These are phyloP conservation scores for Nakaseomyces nivariensis DNA, from an alignment of 1,139 yeast genomes.

Conservation along the genomic window DNA sequence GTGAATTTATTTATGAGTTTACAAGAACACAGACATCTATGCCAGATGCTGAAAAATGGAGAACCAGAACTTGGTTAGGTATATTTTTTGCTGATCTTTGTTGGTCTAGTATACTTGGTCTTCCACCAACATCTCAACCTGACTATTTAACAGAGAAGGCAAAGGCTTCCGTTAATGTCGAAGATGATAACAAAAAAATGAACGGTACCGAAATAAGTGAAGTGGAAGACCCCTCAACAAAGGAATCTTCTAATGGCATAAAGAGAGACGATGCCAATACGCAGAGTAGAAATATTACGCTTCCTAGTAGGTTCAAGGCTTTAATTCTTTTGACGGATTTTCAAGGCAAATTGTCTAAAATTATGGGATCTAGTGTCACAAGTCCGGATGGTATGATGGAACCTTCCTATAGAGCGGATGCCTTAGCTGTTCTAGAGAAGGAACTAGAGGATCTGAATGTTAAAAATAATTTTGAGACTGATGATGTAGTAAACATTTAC, in stretches of 20 bases:
- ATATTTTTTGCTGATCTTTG: slow-evolving; percentile 82
- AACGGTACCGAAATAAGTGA: not conserved
- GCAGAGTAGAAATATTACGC: slow-evolving; percentile 15
- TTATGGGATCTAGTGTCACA: slow-evolving; percentile 83
- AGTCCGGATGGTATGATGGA: slow-evolving; percentile 87
- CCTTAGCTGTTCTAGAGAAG: slow-evolving; percentile 63
- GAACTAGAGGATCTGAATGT: slow-evolving; percentile 63
- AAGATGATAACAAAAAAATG: slow-evolving; percentile 11
- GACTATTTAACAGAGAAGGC: slow-evolving; percentile 79
- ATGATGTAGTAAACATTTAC: slow-evolving; percentile 68
- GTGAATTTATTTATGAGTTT: slow-evolving; percentile 83
- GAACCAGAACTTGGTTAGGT: slow-evolving; percentile 88
- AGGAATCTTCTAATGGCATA: not conserved
- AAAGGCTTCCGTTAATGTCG: slow-evolving; percentile 32
- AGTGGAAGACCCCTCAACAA: too few species aligned
- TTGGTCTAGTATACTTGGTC: slow-evolving; percentile 80
- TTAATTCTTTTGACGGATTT: slow-evolving; percentile 67
- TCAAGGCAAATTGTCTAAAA: slow-evolving; percentile 73
- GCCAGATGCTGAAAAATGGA: slow-evolving; percentile 89
- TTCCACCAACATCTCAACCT: slow-evolving; percentile 80
- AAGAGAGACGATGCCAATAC: not conserved
- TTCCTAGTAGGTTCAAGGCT: slow-evolving; percentile 67
- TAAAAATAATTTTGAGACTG: slow-evolving; percentile 33
- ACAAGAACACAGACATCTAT: slow-evolving; percentile 81
- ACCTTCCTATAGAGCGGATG: slow-evolving; percentile 73